Base-by-base conservation (phyloP, 768 basidiomycete species). In the Phanerodontia chrysosporium region DNA sequence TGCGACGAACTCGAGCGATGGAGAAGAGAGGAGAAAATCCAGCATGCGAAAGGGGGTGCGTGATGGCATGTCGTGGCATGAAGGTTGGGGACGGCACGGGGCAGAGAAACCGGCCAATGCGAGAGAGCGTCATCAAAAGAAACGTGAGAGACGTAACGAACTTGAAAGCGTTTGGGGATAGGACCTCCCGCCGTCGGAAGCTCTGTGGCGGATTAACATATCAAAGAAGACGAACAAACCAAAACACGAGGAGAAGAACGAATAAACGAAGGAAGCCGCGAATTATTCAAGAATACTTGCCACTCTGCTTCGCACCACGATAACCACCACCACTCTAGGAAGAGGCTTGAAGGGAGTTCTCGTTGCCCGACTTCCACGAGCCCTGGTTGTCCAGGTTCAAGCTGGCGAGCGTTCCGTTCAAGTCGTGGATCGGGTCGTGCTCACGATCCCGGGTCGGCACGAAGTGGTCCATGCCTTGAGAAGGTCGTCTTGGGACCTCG, bases 371-470 rank as follows among this genome's bases (percentile, higher is more conserved):
- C 59, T 64, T 71, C 75, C 75, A 76, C n/a, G 69, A 69, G 29
- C 58, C 68, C 57, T 67, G 70, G 59, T 72, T 64, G 65, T 85
- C 86, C 58, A 92, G 73, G 62, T 90, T 80, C 16, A 92, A 80
- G 69, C 85, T 89, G 32, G 90, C 87, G 39, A 92, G 77, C 28
- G 86, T 89, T 22, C 87, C 86, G 65, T 89, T 91, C 54, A 92
- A 71, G 70, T 90, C 89, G 39, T 83, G 82, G 63, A 92, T 79
- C 29, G 69, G 52, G 59, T 86, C 85, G 18, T 78, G 75, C 51
- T 82, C 82, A 59, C 74, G 66, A 0, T 63, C 60, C n/a, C 63
- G 54, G 27, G 42, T 25, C 6, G 49, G 8, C 14, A 35, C 7
- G 57, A 51, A 60, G 21, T 64, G 64, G 48, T 65, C 64, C 51